Percentiles rank a stretch among this genome's conserved stretches.
Evolutionary conservation across 2,329 filamentous ascomycete genomes (phyloP).

Genomic region (Penicillium paneum): DNA sequence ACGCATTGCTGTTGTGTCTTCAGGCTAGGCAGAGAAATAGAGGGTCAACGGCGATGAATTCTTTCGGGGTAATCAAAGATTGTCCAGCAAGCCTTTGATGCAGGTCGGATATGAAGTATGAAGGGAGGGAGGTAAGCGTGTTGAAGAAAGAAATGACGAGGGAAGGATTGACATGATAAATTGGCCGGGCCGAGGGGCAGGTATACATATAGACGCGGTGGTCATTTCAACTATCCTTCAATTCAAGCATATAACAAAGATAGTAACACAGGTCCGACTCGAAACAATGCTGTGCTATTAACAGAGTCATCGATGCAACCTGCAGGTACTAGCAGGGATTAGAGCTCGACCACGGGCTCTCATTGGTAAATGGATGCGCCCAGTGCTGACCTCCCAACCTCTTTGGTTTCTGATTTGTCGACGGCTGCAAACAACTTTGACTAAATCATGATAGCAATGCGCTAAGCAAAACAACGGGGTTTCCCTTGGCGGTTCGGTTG

Average conservation of each 20-base stretch:
- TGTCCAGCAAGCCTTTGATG: slow-evolving; percentile 8
- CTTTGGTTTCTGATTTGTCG: slow-evolving; percentile 15
- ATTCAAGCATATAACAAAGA: slow-evolving; percentile 17
- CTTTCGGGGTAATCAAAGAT: not conserved
- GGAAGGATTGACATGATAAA: slow-evolving; percentile 13
- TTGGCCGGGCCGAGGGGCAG: slow-evolving; percentile 10
- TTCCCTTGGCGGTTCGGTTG: slow-evolving; percentile 19
- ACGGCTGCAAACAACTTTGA: slow-evolving; percentile 12
- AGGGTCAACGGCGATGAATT: not conserved
- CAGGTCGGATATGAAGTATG: slow-evolving; percentile 3
- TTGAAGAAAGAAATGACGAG: slow-evolving; percentile 13
- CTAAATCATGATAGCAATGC: slow-evolving; percentile 19
- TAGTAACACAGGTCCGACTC: slow-evolving; percentile 23
- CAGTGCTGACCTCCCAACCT: slow-evolving; percentile 13
- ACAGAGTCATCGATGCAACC: slow-evolving; percentile 25
- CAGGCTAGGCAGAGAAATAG: slow-evolving; percentile 11
- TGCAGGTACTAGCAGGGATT: slow-evolving; percentile 26
- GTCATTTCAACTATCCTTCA: slow-evolving; percentile 9
- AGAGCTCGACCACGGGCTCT: slow-evolving; percentile 6
- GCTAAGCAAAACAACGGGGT: slow-evolving; percentile 28
- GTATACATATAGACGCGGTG: slow-evolving; percentile 22
- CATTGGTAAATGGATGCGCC: slow-evolving; percentile 29
- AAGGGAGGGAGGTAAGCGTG: not conserved
- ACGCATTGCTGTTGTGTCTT: slow-evolving; percentile 22
- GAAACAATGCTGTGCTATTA: slow-evolving; percentile 30